Percentiles rank a stretch among this genome's conserved stretches.
These are phyloP conservation scores for Sordariomycetes sp. DNA, from an alignment of 2,329 filamentous ascomycete genomes.

Conservation along the genomic window DNA sequence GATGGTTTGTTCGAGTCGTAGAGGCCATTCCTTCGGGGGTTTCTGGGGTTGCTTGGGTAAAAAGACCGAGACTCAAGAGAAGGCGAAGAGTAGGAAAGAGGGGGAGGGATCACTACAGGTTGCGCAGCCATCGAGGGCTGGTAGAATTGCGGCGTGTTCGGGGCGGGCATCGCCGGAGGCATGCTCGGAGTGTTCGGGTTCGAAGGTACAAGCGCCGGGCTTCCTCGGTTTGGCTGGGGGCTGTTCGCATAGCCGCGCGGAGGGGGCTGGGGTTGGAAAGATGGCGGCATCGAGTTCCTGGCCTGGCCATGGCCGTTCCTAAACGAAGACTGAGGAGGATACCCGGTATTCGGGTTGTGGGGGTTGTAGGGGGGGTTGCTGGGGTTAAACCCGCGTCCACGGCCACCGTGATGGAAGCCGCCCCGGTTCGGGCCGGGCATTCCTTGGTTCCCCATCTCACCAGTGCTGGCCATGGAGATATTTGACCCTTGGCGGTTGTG, in stretches of 20 bases:
- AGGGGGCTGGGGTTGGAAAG: conserved; percentile 30
- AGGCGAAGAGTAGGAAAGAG: neutral
- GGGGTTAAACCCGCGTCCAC: conserved; percentile 38
- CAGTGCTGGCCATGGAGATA: conserved; percentile 50
- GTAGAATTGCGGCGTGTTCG: conserved; percentile 51
- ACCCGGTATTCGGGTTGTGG: conserved; percentile 29
- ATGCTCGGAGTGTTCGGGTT: conserved; percentile 62
- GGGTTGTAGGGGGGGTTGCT: conserved; percentile 30
- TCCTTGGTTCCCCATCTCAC: conserved; percentile 19
- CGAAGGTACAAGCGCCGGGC: conserved; percentile 55
- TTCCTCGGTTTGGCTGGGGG: conserved; percentile 48
- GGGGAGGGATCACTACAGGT: conserved; percentile 8
- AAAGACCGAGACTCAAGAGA: conserved; percentile 8
- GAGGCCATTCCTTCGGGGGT: neutral
- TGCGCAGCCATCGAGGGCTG: conserved; percentile 20
- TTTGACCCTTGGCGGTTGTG: conserved; percentile 82
- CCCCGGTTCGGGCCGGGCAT: conserved; percentile 45
- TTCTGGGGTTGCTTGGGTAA: neutral
- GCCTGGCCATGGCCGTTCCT: conserved; percentile 38
- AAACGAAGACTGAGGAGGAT: conserved; percentile 23
- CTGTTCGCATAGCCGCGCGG: conserved; percentile 40
- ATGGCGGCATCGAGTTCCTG: conserved; percentile 35
- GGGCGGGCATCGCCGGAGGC: conserved; percentile 52
- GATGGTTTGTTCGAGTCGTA: neutral
- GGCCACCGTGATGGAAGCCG: conserved; percentile 37